These are phyloP conservation scores for Sporothrix variecibatus DNA, from an alignment of 2,329 filamentous ascomycete genomes.

Conservation along the genomic window DNA sequence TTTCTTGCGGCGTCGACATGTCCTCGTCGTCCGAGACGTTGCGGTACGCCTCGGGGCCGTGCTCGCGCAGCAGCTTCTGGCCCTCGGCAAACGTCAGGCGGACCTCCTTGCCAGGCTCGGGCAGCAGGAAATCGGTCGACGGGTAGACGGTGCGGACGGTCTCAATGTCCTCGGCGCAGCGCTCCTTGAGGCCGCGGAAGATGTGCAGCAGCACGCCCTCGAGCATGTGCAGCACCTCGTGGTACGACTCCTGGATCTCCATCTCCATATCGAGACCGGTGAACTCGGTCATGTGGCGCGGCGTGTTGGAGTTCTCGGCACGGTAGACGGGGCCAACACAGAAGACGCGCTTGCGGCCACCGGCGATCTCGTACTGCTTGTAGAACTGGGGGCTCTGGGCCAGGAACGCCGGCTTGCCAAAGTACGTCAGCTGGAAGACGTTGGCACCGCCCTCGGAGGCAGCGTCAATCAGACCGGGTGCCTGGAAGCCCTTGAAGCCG, in stretches of 20 bases:
- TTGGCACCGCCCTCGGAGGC: conserved; percentile 91
- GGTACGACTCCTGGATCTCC: conserved; percentile 79
- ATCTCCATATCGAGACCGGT: conserved; percentile 88
- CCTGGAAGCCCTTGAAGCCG: conserved; percentile 81
- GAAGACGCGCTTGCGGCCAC: conserved; percentile 74
- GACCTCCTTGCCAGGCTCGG: conserved; percentile 71
- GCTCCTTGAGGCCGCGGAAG: conserved; percentile 70
- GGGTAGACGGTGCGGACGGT: conserved; percentile 72
- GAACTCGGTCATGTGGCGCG: conserved; percentile 85
- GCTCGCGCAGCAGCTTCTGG: conserved; percentile 73
- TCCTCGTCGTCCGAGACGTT: conserved; percentile 77
- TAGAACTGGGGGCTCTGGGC: conserved; percentile 84
- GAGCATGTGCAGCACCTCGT: conserved; percentile 71
- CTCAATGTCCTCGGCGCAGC: conserved; percentile 71
- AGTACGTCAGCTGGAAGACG: conserved; percentile 89
- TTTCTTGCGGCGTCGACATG: conserved; percentile 78
- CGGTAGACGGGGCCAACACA: conserved; percentile 80
- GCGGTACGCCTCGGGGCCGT: conserved; percentile 66
- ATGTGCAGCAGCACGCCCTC: conserved; percentile 77
- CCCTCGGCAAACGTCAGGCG: conserved; percentile 77
- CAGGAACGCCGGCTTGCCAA: conserved; percentile 77
- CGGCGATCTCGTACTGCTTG: conserved; percentile 84
- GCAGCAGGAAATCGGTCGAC: conserved; percentile 76
- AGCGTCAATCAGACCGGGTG: conserved; percentile 84
- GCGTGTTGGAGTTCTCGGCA: conserved; percentile 83